Evolutionary conservation across 768 basidiomycete genomes (phyloP), one percentile per base, ranked within the genome.

Genomic region (Suillus placidus): DNA sequence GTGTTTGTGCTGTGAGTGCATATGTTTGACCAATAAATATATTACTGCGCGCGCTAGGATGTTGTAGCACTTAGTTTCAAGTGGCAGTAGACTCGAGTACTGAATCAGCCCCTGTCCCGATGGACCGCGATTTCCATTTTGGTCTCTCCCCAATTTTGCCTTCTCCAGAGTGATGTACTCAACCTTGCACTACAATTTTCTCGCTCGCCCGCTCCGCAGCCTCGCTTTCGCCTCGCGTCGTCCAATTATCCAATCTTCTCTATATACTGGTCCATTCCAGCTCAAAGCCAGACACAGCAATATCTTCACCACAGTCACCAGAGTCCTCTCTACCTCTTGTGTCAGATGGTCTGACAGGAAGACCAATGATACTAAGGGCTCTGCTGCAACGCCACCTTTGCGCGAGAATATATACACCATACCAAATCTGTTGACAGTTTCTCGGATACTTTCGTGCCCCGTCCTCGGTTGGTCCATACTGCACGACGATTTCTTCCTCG

Each of bases 341-440:
- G 57, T 35, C 54, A 65, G 65, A 26, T 42, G 58, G 16, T 38
- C 66, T n/a, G 64, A 64, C 35, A 64, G 62, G 58, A 45, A 66
- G 35, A 35, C 62, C 56, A 9, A 65, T 23, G 55, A 65, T 35
- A 43, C 40, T 42, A 55, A 61, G 47, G 55, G 51, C 14, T 14
- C 66, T 38, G 64, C 47, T 58, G 66, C 66, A 60, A 82, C 81
- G 61, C 74, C 72, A 10, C 72, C 76, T n/a, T 69, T 84, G 12
- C 84, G 85, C 69, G 95, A 97, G 76, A 94, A 97, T 73, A 94
- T 95, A 66, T 98, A 97, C 80, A 99, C 97, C 1, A 70, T 97
- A 40, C 97, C 97, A 0, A 99, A 99, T 74, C 72, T 93, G 7
- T 81, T 99, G 49, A 99, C 97, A 1, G 71, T 89, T 30, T 95